Base-by-base conservation (phyloP, 495 filamentous ascomycete genomes). In the Peziza echinospora region DNA sequence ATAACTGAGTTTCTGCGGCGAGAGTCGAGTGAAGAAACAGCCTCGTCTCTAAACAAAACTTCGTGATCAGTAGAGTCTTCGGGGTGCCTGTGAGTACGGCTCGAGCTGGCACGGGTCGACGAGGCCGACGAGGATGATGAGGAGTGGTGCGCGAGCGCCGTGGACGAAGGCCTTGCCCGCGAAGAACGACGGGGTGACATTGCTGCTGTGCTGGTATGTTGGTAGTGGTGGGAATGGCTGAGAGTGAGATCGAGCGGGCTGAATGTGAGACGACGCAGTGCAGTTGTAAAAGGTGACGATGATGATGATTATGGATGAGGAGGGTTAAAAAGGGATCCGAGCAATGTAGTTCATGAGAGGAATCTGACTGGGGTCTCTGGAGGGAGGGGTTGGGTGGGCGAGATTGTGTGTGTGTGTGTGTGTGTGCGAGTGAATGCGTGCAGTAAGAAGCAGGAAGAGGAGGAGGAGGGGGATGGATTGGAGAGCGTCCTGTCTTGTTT, bases 141-240 rank as follows among this genome's bases (percentile, higher is more conserved):
- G 34, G 84, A 86, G 58, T 82, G 76, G 47, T 84, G 77, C 39
- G 78, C 50, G 47, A 55, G 49, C 49, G 51, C 52, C 47, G 50
- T 17, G 48, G 57, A 49, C 50, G 78, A 74, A 51, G 73, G 75
- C 62, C 84, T 84, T 65, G 84, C 82, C 64, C 89, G 77, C 55
- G 87, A 89, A 44, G 85, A 93, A 61, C 89, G 84, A 62, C 89
- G 79, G 56, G 84, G 80, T 56, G 82, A 78, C 65, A 59, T 43
- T 37, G 30, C 19, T 37, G 30, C 30, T 37, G 1, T 13, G 30
- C 19, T 37, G 30, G 30, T 13, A n/a, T n/a, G n/a, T n/a, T n/a
- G n/a, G n/a, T n/a, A n/a, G n/a, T n/a, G n/a, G n/a, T n/a, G n/a
- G n/a, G n/a, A n/a, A n/a, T n/a, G n/a, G n/a, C n/a, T n/a, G n/a